These are phyloP conservation scores for Phoma sp. DNA, from an alignment of 2,329 filamentous ascomycete species.

Conservation along the genomic window DNA sequence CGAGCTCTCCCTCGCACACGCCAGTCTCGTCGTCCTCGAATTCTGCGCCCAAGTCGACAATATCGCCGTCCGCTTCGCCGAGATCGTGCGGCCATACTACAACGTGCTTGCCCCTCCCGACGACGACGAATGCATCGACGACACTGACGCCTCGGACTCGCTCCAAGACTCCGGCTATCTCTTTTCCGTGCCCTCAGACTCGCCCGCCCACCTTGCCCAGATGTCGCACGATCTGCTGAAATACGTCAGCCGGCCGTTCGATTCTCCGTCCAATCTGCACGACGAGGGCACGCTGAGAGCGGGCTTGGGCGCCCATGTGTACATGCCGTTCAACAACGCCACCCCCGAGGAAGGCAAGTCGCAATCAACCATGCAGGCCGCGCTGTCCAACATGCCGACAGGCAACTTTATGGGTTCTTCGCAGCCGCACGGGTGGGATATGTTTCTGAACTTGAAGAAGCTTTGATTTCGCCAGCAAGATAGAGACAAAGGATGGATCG, in stretches of 20 bases:
- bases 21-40: not conserved
- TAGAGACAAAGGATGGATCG: no score
- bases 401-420: not conserved
- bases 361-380: not conserved
- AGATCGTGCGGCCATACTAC: not conserved
- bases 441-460: not conserved
- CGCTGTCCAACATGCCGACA: not conserved
- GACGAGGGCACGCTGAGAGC: not conserved
- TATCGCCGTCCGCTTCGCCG: not conserved
- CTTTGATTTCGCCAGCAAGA: not conserved
- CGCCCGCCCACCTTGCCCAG: not conserved
- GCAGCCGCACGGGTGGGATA: slow-evolving; percentile 1
- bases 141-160: not conserved
- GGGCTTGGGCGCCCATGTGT: not conserved
- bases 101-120: not conserved
- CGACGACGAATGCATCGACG: not conserved
- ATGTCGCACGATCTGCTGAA: not conserved
- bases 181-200: not conserved
- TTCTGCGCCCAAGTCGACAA: not conserved
- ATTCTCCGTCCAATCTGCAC: not conserved
- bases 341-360: not conserved
- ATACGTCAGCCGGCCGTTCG: not conserved
- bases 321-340: not conserved
- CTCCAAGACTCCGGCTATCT: not conserved
- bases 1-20: not conserved